A percentile compares a stretch with the other conserved stretches of the same genome.
phyloP scores from a whole-genome alignment of 108 stramenopile species.

The Pseudonitzschia pungens region DNA sequence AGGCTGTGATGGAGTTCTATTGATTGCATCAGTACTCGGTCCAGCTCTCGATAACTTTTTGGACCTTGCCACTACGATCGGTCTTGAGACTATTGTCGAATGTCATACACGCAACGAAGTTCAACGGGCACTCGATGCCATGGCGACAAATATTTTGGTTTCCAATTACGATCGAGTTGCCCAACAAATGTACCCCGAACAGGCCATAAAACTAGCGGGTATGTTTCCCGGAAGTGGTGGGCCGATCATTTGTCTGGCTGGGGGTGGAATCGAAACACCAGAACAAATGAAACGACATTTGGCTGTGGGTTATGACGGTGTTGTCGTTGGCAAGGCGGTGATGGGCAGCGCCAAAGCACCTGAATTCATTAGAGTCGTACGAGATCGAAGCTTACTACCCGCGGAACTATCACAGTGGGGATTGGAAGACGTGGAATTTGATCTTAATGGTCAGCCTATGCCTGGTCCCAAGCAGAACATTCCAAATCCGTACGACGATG shows the following conservation, averaged over 20 bases:
- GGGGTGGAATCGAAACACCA: conserved; percentile 76
- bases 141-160: conserved; percentile 85
- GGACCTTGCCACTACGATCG: conserved; percentile 82
- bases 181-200: conserved; percentile 62
- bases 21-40: conserved; percentile 81
- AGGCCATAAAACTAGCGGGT: conserved; percentile 82
- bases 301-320: conserved; percentile 87
- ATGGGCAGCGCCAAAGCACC: conserved; percentile 84
- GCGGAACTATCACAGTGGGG: conserved; percentile 87
- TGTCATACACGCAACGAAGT: conserved; percentile 89
- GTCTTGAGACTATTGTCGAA: conserved; percentile 88
- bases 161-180: conserved; percentile 80
- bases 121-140: conserved; percentile 69
- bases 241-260: conserved; percentile 79
- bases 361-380: conserved; percentile 82
- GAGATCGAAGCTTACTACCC: conserved; percentile 85
- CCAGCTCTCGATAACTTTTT: conserved; percentile 83
- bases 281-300: conserved; percentile 83
- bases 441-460: conserved; percentile 77
- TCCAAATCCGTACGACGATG: conserved; percentile 32
- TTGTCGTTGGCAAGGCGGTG: conserved; percentile 81
- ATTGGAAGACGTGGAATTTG: conserved; percentile 81
- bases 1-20: conserved; percentile 81
- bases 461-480: conserved; percentile 29
- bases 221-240: conserved; percentile 86